Evolutionary conservation across 1,139 yeast genomes (phyloP), one percentile per base, ranked within the genome.

Genomic region (Wickerhamiella infanticola): DNA sequence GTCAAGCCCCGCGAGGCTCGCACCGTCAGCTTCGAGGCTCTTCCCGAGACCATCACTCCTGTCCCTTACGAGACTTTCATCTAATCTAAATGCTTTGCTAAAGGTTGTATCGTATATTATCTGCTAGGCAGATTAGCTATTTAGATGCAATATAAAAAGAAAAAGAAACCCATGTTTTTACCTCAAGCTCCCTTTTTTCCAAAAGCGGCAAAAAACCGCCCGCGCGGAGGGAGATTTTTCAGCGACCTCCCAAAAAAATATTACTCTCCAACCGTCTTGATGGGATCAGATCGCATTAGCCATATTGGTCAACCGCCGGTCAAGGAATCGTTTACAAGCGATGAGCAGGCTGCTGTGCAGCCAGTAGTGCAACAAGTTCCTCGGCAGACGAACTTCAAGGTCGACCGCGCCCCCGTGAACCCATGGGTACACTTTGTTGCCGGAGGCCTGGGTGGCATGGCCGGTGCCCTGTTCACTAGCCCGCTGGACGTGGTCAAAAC

Each of bases 21-120:
- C 72, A 72, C 81, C 63, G 81, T 90, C 65, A 68, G 88, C 56
- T 66, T 72, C 58, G 73, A 84, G 57, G 76, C 72, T 65, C 73
- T 77, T 63, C 95, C 97, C 65, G 95, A 88, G 73, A 88, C 96
- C 65, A 81, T 90, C 73, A 93, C 96, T 68, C 97, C 98, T 73
- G 90, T 85, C 74, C 81, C 98, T 69, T 90, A 90, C 81, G 99
- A 93, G 79, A 90, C 97, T 68, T 86, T 80, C 82, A 90, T 90
- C 75, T 90, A 85, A 79, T 65, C 64, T 58, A 53, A 38, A 40
- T 39, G 24, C 40, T 35, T 35, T 25, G 40, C 29, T 38, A 38
- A 38, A 38, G 25, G 25, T 35, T 38, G 40, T 38, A 38, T 38
- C 40, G 31, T 40, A 29, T 40, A 40, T 40, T 40, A 40, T 40